Evolutionary conservation across 805 yeast species (phyloP), one percentile per base, ranked within the genome.

Genomic region (Schwanniomyces polymorphus): DNA sequence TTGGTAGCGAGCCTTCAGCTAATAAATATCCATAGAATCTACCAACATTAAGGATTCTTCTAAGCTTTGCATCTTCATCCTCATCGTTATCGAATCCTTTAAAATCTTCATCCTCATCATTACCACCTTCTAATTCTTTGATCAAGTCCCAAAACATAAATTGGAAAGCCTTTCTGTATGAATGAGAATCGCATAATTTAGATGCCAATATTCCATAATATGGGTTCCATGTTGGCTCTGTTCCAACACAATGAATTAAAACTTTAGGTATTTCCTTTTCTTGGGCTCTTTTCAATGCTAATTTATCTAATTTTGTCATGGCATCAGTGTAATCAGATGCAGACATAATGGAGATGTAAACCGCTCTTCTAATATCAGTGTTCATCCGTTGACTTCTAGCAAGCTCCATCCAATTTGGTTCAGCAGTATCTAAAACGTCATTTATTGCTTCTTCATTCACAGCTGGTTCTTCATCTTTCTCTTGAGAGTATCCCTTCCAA

Each of bases 291-390:
- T 88, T 91, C 55, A 94, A 73, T 25, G 83, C 79, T 44, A 94
- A 65, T 59, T 91, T 91, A 59, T 89, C 95, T 29, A 94, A 58
- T 51, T 91, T 86, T 14, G 86, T 81, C 55, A 84, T 84, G 0
- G 97, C 95, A 65, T 94, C 97, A 60, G 89, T 74, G 58, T 81
- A 94, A 64, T 94, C 99, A 53, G 85, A 86, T 4, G 97, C 94
- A 2, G 97, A 91, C 97, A 95, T 91, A 7, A 94, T 83, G 31
- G 96, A 89, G 21, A 95, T 83, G 59, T 94, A 94, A 14, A 94
- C 86, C 1, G 98, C 97, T 45, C 97, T 78, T 67, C 99, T 84
- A 29, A 94, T 80, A 61, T 91, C 97, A 0, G 98, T 92, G 65
- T 95, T 94, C 95, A 94, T 91, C 53, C 98, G 72, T 60, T 91